Evolutionary conservation across 495 filamentous ascomycete genomes (phyloP), one percentile per base, ranked within the genome.

Genomic region (Trichoderma virens): DNA sequence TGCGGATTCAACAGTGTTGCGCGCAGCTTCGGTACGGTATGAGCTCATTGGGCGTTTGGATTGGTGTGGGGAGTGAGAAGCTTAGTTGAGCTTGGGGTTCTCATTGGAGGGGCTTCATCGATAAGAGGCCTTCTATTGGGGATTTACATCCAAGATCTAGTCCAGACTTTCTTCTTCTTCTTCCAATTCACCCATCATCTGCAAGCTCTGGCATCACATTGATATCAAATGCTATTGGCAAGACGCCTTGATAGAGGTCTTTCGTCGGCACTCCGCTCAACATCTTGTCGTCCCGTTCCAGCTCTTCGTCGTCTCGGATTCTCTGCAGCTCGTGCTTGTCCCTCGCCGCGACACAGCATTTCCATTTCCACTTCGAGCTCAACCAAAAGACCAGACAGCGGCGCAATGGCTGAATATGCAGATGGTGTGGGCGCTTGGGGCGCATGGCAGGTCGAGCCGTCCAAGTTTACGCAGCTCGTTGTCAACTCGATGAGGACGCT

Each of bases 401-500:
- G 41, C n/a, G n/a, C 9, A 1, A 56, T 56, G 51, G 11, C 51
- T 31, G 51, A 56, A 16, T 56, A 56, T 16, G 13, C 25, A 5
- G 59, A 61, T 18, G 59, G 59, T 18, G 59, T 61, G 8, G 61
- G 61, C 8, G 61, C 61, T 13, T 62, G 61, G 61, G 61, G 61
- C 61, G 61, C 61, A 47, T 62, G 61, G 61, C 63, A 65, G 54
- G 54, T 60, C 31, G 63, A 28, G 60, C 61, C 61, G 30, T 67
- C 76, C 43, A 85, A 85, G 1, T 93, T 96, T 68, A 91, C 90
- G 1, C 79, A 83, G 73, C 86, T 83, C 16, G 92, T 96, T 41
- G 88, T 97, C 59, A 82, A 78, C 72, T 86, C 92, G 2, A 89
- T 98, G 86, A 81, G 84, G 68, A 87, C 85, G 68, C 79, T 97